Conservation (phyloP, 2,329 filamentous ascomycete genomes). For the Ophiocordyceps sinensis region DNA sequence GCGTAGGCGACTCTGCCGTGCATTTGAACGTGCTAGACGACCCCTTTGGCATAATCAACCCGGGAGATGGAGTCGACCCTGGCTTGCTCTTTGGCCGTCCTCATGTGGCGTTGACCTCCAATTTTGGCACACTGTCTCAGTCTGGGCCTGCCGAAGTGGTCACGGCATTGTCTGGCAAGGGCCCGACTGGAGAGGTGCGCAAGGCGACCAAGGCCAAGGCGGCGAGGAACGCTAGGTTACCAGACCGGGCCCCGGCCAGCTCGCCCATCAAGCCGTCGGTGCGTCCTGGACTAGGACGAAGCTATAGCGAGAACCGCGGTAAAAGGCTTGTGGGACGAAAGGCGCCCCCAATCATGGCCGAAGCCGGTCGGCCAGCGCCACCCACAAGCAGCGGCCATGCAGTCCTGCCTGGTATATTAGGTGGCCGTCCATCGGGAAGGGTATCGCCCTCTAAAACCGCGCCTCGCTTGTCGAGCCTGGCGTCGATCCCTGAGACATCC, state of each 20-base stretch:
- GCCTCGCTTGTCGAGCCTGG: slow-evolving; percentile 34
- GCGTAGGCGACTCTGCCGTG: slow-evolving; percentile 14
- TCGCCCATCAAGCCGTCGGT: slow-evolving; percentile 37
- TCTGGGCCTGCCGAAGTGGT: slow-evolving; percentile 13
- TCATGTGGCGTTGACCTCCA: slow-evolving; percentile 28
- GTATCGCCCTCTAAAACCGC: slow-evolving; percentile 38
- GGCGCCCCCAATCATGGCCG: slow-evolving; percentile 31
- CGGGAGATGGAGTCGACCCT: slow-evolving; percentile 40
- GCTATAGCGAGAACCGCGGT: slow-evolving; percentile 37
- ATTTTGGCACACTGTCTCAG: slow-evolving; percentile 16
- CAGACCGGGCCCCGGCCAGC: slow-evolving; percentile 26
- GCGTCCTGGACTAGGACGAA: slow-evolving; percentile 36
- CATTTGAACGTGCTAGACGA: slow-evolving; percentile 33
- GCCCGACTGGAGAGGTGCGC: slow-evolving; percentile 16
- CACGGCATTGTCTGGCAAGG: slow-evolving; percentile 11
- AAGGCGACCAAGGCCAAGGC: slow-evolving; percentile 32
- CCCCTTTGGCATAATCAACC: slow-evolving; percentile 32
- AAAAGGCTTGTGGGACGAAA: slow-evolving; percentile 26
- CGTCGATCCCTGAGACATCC: slow-evolving; percentile 41
- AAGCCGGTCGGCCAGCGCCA: slow-evolving; percentile 24
- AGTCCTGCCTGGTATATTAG: slow-evolving; percentile 19
- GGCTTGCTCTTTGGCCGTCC: slow-evolving; percentile 42
- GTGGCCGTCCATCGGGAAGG: slow-evolving; percentile 28
- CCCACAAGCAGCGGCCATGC: slow-evolving; percentile 16
- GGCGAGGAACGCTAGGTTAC: slow-evolving; percentile 22